phyloP scores from a whole-genome alignment of 257 asterid species.

The Nicotiana paniculata region DNA sequence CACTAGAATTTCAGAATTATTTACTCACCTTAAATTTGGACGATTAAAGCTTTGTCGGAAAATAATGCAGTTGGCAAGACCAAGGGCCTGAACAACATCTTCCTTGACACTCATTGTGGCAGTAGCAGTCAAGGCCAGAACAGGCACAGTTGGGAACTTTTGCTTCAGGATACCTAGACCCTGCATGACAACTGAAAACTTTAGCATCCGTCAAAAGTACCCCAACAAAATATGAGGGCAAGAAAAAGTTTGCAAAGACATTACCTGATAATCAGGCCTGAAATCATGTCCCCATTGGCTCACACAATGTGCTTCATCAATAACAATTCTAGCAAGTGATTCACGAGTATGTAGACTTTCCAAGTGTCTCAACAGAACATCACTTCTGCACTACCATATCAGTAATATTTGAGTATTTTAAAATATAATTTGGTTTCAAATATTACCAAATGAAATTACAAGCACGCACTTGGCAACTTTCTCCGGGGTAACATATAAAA shows the following conservation, averaged over 20 bases:
- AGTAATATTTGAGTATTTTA: background rate
- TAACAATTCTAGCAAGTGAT: conserved; percentile 79
- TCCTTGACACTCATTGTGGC: conserved; percentile 94
- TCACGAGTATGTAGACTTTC: conserved; percentile 75
- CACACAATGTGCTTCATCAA: conserved; percentile 99
- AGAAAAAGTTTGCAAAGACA: background rate
- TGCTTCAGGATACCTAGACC: conserved; percentile 90
- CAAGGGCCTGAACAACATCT: conserved; percentile 99
- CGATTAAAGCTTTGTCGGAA: conserved; percentile 97
- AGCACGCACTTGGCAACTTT: conserved; percentile 84
- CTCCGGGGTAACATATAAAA: conserved; percentile 95
- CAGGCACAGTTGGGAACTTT: conserved; percentile 83
- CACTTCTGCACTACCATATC: conserved; percentile 59
- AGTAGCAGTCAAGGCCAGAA: conserved; percentile 95
- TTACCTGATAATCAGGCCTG: conserved; percentile 98
- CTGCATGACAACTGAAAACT: conserved; percentile 42
- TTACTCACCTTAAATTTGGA: conserved; percentile 64
- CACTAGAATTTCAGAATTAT: conserved; percentile 9
- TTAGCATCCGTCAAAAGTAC: conserved; percentile 18
- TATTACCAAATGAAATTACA: conserved; percentile 2
- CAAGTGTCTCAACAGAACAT: conserved; percentile 76
- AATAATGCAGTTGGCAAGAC: conserved; percentile 82
- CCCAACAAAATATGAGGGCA: conserved; percentile 1
- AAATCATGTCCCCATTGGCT: conserved; percentile 99
- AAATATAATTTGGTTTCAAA: background rate